These are phyloP conservation scores for Kodamaea sagamina DNA, from an alignment of 805 yeast genomes.

Conservation along the genomic window DNA sequence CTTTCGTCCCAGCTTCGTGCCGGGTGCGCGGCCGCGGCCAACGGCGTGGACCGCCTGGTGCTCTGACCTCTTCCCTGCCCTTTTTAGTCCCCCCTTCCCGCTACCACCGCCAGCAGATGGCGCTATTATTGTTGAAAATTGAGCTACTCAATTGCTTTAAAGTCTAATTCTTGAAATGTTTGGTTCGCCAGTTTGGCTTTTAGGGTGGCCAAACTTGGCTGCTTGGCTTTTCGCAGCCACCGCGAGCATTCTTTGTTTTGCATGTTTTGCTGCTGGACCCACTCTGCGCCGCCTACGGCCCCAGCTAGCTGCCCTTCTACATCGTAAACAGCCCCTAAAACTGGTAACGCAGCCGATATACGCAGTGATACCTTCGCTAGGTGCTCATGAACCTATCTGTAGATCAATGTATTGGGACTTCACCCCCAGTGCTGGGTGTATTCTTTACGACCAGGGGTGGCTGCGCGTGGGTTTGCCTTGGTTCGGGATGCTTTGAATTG, in stretches of 20 bases:
- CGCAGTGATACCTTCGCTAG: slow-evolving; percentile 5
- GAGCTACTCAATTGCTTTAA: slow-evolving; percentile 4
- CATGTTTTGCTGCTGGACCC: not conserved
- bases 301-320: not conserved
- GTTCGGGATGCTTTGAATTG: too few species aligned
- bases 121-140: not conserved
- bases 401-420: not conserved
- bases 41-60: too few species aligned
- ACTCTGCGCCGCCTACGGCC: not conserved
- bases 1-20: too few species aligned
- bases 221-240: not conserved
- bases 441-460: too few species aligned
- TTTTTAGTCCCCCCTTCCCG: not conserved
- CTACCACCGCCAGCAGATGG: not conserved
- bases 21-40: too few species aligned
- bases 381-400: not conserved
- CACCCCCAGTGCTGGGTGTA: not conserved
- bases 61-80: too few species aligned
- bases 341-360: not conserved
- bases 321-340: not conserved
- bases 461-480: too few species aligned
- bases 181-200: not conserved
- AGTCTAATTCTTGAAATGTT: not conserved
- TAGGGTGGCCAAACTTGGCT: not conserved
- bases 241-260: slow-evolving; percentile 2